These are phyloP conservation scores for Russula compacta DNA, from an alignment of 768 basidiomycete species.

Conservation along the genomic window DNA sequence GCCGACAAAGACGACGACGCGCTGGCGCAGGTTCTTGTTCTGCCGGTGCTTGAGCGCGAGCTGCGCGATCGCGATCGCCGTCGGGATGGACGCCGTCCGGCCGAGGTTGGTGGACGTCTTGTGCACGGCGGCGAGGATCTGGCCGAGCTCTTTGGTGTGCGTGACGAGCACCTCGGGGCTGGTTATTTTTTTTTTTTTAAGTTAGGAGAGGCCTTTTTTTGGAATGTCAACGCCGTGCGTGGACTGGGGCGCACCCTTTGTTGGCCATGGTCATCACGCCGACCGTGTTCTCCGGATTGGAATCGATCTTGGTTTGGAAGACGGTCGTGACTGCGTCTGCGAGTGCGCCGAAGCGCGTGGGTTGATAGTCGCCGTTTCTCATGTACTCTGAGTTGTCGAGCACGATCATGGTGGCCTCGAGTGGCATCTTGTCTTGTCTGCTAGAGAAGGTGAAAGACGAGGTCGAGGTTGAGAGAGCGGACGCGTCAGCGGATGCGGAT, in stretches of 20 bases:
- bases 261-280: conserved; percentile 98
- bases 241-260: conserved; percentile 79
- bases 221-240: no score
- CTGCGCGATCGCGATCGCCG: conserved; percentile 88
- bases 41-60: conserved; percentile 95
- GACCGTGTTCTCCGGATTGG: conserved; percentile 96
- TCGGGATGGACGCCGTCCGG: conserved; percentile 78
- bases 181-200: neutral
- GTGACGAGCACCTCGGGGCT: conserved; percentile 96
- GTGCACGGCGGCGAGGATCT: conserved; percentile 77
- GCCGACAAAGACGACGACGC: conserved; percentile 89
- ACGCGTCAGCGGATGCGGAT: neutral
- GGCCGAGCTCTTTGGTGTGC: conserved; percentile 90
- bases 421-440: conserved; percentile 50
- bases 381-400: conserved; percentile 98
- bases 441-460: neutral
- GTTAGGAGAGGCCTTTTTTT: no score
- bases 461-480: neutral
- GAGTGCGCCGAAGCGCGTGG: conserved; percentile 85
- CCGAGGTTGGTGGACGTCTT: conserved; percentile 60
- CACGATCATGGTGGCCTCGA: conserved; percentile 96
- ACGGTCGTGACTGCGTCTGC: conserved; percentile 83
- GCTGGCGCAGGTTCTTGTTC: conserved; percentile 96
- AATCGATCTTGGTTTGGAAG: conserved; percentile 88
- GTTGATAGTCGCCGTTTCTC: conserved; percentile 88